A percentile compares a stretch with the other conserved stretches of the same genome.
Evolutionary conservation across 805 yeast genomes (phyloP).

Genomic region (Hermanozyma aechmeae): DNA sequence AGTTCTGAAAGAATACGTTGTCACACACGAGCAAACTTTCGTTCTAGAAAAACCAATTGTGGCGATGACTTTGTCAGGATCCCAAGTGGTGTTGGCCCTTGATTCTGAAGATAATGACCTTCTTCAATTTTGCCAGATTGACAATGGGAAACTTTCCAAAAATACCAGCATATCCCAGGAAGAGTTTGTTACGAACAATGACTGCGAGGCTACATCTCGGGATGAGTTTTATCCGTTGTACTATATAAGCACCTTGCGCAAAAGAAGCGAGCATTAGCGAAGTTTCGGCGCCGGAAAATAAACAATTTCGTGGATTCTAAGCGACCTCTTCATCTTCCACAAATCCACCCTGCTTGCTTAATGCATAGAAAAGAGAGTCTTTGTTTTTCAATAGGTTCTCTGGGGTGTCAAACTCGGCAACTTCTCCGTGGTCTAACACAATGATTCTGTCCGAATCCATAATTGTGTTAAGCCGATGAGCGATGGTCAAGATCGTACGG

Average conservation of each 20-base stretch:
- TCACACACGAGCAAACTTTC: constrained; percentile 22
- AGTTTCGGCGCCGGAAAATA: too few species aligned
- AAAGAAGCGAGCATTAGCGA: constrained; percentile 60
- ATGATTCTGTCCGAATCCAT: constrained; percentile 73
- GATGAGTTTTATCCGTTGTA: constrained; percentile 41
- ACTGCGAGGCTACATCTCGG: constrained; percentile 23
- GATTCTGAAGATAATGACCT: too few species aligned
- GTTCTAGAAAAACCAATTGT: constrained; percentile 15
- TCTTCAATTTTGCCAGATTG: too few species aligned
- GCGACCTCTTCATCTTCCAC: constrained; percentile 12
- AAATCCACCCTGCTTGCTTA: constrained; percentile 78
- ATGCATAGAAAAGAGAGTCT: constrained; percentile 65
- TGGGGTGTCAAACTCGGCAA: constrained; percentile 73
- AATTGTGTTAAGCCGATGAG: constrained; percentile 76
- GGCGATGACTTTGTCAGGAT: too few species aligned
- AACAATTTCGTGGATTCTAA: background rate
- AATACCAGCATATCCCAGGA: too few species aligned
- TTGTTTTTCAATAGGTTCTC: constrained; percentile 52
- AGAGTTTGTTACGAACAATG: constrained; percentile 16
- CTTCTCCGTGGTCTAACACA: constrained; percentile 66
- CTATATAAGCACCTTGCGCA: constrained; percentile 40
- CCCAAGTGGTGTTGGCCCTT: too few species aligned
- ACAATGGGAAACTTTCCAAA: too few species aligned
- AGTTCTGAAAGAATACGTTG: constrained; percentile 10
- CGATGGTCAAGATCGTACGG: constrained; percentile 75